Evolutionary conservation across 2,329 filamentous ascomycete species (phyloP), one percentile per base, ranked within the genome.

Genomic region (Proliferodiscus dingleyae): DNA sequence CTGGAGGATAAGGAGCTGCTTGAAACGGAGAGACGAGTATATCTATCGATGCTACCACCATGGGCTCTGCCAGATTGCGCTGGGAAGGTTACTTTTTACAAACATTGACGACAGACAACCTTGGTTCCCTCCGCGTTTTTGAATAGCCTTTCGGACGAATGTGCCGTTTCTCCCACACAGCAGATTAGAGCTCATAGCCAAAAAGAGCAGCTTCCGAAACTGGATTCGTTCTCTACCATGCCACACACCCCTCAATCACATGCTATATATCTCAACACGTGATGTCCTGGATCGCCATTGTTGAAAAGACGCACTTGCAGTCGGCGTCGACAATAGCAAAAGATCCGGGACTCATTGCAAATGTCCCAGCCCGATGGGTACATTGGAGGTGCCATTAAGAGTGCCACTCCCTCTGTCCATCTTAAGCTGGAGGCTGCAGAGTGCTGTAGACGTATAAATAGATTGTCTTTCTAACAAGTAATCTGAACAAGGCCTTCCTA

Each of bases 101-200:
- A n/a, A n/a, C n/a, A n/a, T n/a, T n/a, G n/a, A n/a, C n/a, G n/a
- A n/a, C n/a, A n/a, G n/a, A n/a, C 37, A 47, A 43, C 34, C 9
- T 47, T 30, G 42, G 40, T 23, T 32, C 49, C 41, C 42, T 47
- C 39, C 46, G 43, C 45, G 19, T 23, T 43, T 48, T 26, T 16
- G 43, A 49, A 47, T 47, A 43, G 51, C 46, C 51, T 49, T 45
- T 47, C 52, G 52, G 52, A 52, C 47, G 41, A 26, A 23, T 26
- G 26, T 42, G 41, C 49, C 49, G 49, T 23, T 43, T 37, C 42
- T 48, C 49, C 49, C 47, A 49, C 47, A 32, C 16, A 16, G 33
- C 23, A 33, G 38, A 41, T 18, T 23, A 43, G 11, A 45, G 45
- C 37, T 47, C 43, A 23, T n/a, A 34, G 49, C 49, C 51, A 24